Evolutionary conservation across 140 eudicot genomes (phyloP), one percentile per base, ranked within the genome.

Genomic region (Senecio squalidus): DNA sequence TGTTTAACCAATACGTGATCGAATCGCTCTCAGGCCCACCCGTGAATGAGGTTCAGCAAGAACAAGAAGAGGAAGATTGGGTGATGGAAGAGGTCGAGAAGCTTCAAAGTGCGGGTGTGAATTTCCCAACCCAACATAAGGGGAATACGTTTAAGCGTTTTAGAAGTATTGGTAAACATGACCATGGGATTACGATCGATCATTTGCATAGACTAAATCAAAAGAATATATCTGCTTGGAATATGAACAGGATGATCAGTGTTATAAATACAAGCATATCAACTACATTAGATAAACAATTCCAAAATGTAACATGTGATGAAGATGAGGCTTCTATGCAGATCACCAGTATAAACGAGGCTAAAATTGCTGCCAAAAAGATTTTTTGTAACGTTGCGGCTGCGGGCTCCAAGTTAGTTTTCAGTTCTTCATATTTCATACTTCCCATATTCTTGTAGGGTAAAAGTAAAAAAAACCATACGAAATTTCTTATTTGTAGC

Each of bases 181-280:
- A 58, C 4, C 41, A 64, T 4, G 76, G 76, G 33, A 73, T 78
- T 4, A 62, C 84, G 4, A 73, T 78, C 16, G 80, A 73, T 63
- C 74, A 68, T 31, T 64, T 78, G 52, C 76, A 78, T 69, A 59
- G 48, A 72, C 6, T 78, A 22, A 78, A 78, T 38, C 84, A 68
- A 40, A 73, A 68, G 62, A 78, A 78, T 44, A 54, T 78, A 3
- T 78, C 84, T 0, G 84, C 84, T 57, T 78, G 84, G 84, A 78
- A 73, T 44, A 78, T 78, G 84, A 68, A 44, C 49, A 73, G 80
- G 57, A 61, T 78, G 84, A 68, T 78, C 67, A 69, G 56, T 14
- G 34, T 73, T 39, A 62, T 78, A 52, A 66, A 64, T 15, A 60
- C 55, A 9, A 74, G 80, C 36, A 58, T 66, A 18, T 16, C 73